A percentile compares a stretch with the other conserved stretches of the same genome.
Conservation (phyloP, 192 early-diverging fungal species). For the Backusella mclennaniae region DNA sequence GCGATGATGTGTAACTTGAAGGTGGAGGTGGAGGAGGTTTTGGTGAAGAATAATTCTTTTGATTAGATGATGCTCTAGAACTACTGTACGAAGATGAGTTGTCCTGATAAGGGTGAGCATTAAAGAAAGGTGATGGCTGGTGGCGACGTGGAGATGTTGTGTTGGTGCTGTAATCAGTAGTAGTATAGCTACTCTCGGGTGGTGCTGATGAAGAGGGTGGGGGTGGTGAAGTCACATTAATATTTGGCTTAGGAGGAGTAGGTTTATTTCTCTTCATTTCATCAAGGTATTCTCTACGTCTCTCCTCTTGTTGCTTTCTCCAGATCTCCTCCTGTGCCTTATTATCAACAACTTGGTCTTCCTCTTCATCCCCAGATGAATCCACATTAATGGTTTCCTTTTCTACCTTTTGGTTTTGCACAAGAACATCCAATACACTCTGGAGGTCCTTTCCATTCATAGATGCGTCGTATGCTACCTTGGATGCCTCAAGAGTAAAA, state of each 20-base stretch:
- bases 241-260: background rate
- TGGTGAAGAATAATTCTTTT: background rate
- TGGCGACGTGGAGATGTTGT: background rate
- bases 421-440: constrained; percentile 1
- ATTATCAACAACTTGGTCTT: background rate
- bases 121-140: background rate
- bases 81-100: background rate
- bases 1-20: background rate
- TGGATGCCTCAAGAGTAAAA: constrained; percentile 3
- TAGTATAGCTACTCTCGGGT: background rate
- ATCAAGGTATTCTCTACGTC: background rate
- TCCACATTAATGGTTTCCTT: background rate
- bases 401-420: background rate
- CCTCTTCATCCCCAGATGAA: background rate
- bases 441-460: constrained; percentile 2
- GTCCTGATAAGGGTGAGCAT: background rate
- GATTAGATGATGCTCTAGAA: background rate
- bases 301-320: background rate
- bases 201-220: background rate
- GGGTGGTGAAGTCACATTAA: background rate
- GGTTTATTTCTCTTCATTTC: constrained; percentile 1
- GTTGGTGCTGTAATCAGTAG: background rate
- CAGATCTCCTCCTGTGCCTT: background rate
- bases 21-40: background rate
- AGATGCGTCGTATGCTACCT: background rate